phyloP scores from a whole-genome alignment of 495 filamentous ascomycete species.

The Letharia columbiana region DNA sequence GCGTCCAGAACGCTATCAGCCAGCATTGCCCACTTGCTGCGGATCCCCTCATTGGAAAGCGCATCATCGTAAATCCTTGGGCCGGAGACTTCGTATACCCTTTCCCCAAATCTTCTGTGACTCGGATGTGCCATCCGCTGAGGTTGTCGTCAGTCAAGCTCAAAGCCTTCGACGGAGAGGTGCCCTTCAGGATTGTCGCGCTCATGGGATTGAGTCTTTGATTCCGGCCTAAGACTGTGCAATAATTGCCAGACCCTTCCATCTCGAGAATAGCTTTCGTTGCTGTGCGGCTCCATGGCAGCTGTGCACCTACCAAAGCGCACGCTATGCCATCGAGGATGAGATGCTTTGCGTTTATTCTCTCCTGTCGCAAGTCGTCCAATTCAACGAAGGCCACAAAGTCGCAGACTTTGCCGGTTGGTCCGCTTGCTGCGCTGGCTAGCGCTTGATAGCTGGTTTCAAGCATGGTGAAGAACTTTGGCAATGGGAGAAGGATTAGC shows the following conservation, averaged over 20 bases:
- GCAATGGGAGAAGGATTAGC: neutral
- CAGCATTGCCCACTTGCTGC: slow-evolving; percentile 30
- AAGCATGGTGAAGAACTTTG: neutral
- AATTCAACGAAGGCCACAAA: slow-evolving; percentile 25
- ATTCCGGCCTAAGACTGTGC: slow-evolving; percentile 30
- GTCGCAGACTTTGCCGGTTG: slow-evolving; percentile 25
- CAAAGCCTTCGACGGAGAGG: slow-evolving; percentile 22
- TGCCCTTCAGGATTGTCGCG: slow-evolving; percentile 18
- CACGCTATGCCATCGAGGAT: slow-evolving; percentile 40
- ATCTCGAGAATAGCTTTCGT: slow-evolving; percentile 30
- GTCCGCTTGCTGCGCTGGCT: slow-evolving; percentile 8
- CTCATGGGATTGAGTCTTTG: slow-evolving; percentile 25
- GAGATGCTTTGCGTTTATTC: slow-evolving; percentile 34
- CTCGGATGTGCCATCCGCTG: neutral
- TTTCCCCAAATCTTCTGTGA: slow-evolving; percentile 19
- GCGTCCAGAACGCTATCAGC: slow-evolving; percentile 28
- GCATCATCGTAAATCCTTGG: slow-evolving; percentile 26
- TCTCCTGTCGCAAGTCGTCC: slow-evolving; percentile 22
- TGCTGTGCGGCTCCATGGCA: slow-evolving; percentile 36
- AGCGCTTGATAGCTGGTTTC: neutral
- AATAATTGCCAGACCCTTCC: slow-evolving; percentile 31
- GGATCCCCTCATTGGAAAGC: slow-evolving; percentile 33
- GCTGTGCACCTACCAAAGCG: slow-evolving; percentile 34
- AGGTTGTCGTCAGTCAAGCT: slow-evolving; percentile 23
- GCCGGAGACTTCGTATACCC: slow-evolving; percentile 21